Evolutionary conservation across 345 rosid species (phyloP).

Genomic region (Eucalyptus virginea): DNA sequence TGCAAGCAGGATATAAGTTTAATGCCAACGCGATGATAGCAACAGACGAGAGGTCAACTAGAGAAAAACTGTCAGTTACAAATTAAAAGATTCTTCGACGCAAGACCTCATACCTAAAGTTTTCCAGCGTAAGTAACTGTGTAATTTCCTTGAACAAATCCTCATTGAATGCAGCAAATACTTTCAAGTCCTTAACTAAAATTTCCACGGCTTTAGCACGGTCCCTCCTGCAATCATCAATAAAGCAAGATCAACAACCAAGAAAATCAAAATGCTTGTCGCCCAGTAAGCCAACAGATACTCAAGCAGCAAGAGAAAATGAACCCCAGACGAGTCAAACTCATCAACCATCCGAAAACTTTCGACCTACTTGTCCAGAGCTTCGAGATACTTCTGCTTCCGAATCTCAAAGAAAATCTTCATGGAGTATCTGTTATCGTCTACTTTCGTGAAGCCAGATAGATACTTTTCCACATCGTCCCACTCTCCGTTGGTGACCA

Average conservation of each 20-base stretch:
- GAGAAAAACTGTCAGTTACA: background rate
- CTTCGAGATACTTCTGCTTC: conserved; percentile 88
- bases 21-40: background rate
- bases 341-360: background rate
- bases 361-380: conserved; percentile 63
- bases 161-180: conserved; percentile 68
- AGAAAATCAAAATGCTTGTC: background rate
- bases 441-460: conserved; percentile 72
- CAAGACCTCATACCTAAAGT: conserved; percentile 47
- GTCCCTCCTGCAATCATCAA: conserved; percentile 42
- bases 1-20: conserved; percentile 1
- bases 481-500: conserved; percentile 90
- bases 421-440: conserved; percentile 86
- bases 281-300: background rate
- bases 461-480: conserved; percentile 82
- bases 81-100: background rate
- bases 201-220: conserved; percentile 76
- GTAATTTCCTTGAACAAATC: conserved; percentile 86
- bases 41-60: background rate
- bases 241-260: background rate
- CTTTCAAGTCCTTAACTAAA: conserved; percentile 84
- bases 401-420: conserved; percentile 87
- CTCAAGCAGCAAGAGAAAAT: background rate
- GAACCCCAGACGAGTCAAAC: background rate
- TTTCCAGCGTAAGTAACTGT: conserved; percentile 64